These are phyloP conservation scores for Didymella glomerata DNA, from an alignment of 2,329 filamentous ascomycete species.

Conservation along the genomic window DNA sequence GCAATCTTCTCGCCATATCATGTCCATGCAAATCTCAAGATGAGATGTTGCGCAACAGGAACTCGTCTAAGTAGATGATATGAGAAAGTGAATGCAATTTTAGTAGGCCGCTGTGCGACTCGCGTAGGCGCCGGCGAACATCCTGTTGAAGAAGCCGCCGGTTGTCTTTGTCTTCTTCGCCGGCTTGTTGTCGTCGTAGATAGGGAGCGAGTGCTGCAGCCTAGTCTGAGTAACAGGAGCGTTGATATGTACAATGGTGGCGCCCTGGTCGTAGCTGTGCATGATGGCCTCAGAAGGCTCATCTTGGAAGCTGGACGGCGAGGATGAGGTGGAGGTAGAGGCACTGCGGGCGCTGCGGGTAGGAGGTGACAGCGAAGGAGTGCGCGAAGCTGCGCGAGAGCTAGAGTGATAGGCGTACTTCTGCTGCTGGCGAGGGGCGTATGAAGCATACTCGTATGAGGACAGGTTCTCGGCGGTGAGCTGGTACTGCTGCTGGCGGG, in stretches of 20 bases:
- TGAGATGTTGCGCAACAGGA: constrained; percentile 30
- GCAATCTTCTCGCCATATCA: constrained; percentile 24
- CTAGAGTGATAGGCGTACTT: constrained; percentile 40
- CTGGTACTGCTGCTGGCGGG: constrained; percentile 47
- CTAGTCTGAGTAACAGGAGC: constrained; percentile 16
- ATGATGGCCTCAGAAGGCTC: constrained; percentile 38
- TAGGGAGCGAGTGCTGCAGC: constrained; percentile 45
- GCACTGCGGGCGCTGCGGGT: constrained; percentile 54
- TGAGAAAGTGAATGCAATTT: constrained; percentile 39
- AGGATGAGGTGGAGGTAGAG: constrained; percentile 46
- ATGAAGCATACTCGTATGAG: constrained; percentile 48
- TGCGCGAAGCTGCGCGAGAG: constrained; percentile 54
- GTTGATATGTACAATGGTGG: constrained; percentile 56
- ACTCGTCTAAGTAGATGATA: constrained; percentile 36
- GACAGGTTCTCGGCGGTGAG: constrained; percentile 45
- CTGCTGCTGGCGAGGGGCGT: constrained; percentile 28
- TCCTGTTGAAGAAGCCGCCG: constrained; percentile 51
- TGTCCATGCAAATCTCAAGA: constrained; percentile 21
- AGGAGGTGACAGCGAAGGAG: constrained; percentile 60
- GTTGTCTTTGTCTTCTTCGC: constrained; percentile 52
- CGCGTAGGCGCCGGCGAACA: constrained; percentile 45
- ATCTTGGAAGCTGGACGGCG: constrained; percentile 47
- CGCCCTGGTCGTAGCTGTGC: constrained; percentile 54
- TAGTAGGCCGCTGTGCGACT: constrained; percentile 44
- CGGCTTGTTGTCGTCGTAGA: constrained; percentile 52